Percentiles rank a stretch among this genome's conserved stretches.
Evolutionary conservation across 2,329 filamentous ascomycete genomes (phyloP).

Genomic region (Calonectria fujianensis): DNA sequence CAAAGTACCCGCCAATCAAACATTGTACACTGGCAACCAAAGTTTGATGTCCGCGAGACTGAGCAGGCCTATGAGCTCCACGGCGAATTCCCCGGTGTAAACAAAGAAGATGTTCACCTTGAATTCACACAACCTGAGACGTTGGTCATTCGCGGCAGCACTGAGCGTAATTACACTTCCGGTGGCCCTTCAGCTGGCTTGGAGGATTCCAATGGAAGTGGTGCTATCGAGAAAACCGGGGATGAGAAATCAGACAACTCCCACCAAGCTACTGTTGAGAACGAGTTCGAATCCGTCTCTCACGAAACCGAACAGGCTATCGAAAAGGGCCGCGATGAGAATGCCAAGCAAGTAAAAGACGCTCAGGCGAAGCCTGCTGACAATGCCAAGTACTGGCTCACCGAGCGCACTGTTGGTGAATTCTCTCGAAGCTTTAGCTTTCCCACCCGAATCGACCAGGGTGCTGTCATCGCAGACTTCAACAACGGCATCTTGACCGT

Average conservation of each 20-base stretch:
- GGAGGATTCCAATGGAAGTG: constrained; percentile 63
- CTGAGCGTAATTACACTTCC: constrained; percentile 78
- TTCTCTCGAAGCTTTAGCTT: constrained; percentile 83
- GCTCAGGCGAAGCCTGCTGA: constrained; percentile 60
- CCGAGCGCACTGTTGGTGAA: constrained; percentile 79
- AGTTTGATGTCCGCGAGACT: constrained; percentile 86
- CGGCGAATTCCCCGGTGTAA: constrained; percentile 85
- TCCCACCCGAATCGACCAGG: constrained; percentile 77
- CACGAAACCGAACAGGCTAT: constrained; percentile 35
- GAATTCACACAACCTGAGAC: constrained; percentile 88
- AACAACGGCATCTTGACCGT: constrained; percentile 80
- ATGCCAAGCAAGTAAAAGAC: constrained; percentile 46
- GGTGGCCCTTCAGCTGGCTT: constrained; percentile 69
- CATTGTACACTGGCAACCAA: constrained; percentile 79
- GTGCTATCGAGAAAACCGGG: constrained; percentile 63
- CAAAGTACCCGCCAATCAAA: constrained; percentile 57
- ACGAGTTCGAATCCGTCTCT: constrained; percentile 66
- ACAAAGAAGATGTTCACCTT: constrained; percentile 83
- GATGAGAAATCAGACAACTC: constrained; percentile 61
- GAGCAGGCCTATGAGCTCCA: constrained; percentile 84
- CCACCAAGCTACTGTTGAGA: constrained; percentile 80
- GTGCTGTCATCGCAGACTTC: constrained; percentile 76
- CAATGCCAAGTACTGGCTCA: constrained; percentile 81
- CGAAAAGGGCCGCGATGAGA: background rate
- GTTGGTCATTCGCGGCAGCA: constrained; percentile 81